Percentiles rank a stretch among this genome's conserved stretches.
phyloP scores from a whole-genome alignment of 305 asterid genomes.

The Fraxinus velutina region DNA sequence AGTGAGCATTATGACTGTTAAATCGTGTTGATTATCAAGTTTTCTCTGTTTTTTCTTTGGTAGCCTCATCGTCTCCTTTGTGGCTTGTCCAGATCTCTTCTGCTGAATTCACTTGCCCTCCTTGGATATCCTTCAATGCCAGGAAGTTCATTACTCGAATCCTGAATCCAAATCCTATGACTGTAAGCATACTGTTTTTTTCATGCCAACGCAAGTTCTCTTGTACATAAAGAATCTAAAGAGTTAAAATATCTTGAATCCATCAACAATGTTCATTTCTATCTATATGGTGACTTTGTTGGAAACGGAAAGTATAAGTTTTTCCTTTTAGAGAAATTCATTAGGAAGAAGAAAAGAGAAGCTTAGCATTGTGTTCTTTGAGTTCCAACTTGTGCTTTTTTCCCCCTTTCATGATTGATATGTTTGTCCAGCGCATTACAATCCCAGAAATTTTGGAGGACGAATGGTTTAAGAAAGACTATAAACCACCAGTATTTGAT shows the following conservation, averaged over 20 bases:
- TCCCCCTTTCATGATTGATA: neutral
- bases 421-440: slow-evolving; percentile 59
- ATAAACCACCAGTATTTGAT: slow-evolving; percentile 63
- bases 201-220: neutral
- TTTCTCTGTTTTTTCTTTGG: slow-evolving; percentile 7
- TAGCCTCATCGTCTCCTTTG: slow-evolving; percentile 22
- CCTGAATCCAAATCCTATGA: slow-evolving; percentile 73
- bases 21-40: neutral
- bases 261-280: neutral
- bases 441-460: slow-evolving; percentile 65
- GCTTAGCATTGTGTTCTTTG: neutral
- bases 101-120: slow-evolving; percentile 87
- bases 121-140: slow-evolving; percentile 87
- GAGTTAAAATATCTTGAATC: neutral
- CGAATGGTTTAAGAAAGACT: slow-evolving; percentile 79
- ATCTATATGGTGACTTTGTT: neutral
- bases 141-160: slow-evolving; percentile 74
- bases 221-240: neutral
- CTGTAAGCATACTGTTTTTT: slow-evolving; percentile 41
- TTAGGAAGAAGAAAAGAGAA: neutral
- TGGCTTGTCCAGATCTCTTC: slow-evolving; percentile 55
- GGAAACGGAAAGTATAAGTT: neutral
- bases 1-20: slow-evolving; percentile 45
- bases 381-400: neutral
- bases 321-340: neutral